Evolutionary conservation across 805 yeast genomes (phyloP), one percentile per base, ranked within the genome.

Genomic region (Suhomyces canberraensis): DNA sequence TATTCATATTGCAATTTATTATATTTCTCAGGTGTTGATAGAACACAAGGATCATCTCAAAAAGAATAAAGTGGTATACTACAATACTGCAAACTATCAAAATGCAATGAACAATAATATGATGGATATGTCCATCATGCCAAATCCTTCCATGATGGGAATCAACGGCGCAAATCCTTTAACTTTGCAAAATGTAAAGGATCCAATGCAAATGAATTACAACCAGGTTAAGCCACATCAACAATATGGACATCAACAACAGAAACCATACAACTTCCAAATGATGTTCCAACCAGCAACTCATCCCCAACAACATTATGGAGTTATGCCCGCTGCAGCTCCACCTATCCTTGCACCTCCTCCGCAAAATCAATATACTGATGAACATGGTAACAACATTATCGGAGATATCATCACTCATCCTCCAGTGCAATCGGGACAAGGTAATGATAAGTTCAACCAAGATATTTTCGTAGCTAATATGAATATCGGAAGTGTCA

Each of bases 391-490:
- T 3, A 68, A 68, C 45, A 66, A 57, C 16, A 55, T 68, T 18
- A 52, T 67, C 11, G 74, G 74, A 8, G 73, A 69, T 29, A 70
- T 68, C n/a, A 59, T 66, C 36, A 64, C 67, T 4, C 53, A 56
- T 27, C 62, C 63, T 26, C 71, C 71, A 9, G 61, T 60, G 16
- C 68, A 53, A 36, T 50, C 54, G 4, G 52, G 51, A n/a, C 44
- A 54, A 13, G 51, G 37, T 25, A 64, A 75, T 28, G 84, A 75
- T 48, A 75, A 75, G 49, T 69, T 75, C 36, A 73, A 78, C 37
- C 86, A 84, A 58, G 90, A 83, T 41, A 69, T 87, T 3, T 81
- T 65, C 46, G 87, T 88, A 29, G 89, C 95, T 16, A 81, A 81
- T 52, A 76, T 77, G 25, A 82, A 74, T 58, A 89, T 88, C 26